Evolutionary conservation across 352 stramenopile genomes (phyloP).

Genomic region (Pilasporangium apinafurcum): DNA sequence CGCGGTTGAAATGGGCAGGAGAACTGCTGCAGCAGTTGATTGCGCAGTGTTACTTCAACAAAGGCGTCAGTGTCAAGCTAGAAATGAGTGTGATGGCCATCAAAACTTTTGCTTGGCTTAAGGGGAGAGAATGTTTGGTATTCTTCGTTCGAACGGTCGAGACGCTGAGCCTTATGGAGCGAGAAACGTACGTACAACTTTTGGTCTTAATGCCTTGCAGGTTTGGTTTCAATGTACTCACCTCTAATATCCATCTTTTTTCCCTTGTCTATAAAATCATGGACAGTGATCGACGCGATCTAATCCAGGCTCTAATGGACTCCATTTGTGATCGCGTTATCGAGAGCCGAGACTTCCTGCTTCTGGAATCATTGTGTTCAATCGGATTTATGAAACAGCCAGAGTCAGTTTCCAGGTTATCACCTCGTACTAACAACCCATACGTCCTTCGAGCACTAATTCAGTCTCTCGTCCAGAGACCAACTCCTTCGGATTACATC

Average conservation of each 20-base stretch:
- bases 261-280: not conserved
- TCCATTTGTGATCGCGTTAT: conserved; percentile 30
- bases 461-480: conserved; percentile 29
- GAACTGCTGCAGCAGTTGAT: conserved; percentile 48
- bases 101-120: conserved; percentile 48
- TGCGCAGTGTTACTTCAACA: conserved; percentile 55
- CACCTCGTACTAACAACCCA: conserved; percentile 25
- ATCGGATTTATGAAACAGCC: conserved; percentile 33
- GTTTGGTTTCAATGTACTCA: not conserved
- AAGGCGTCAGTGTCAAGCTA: conserved; percentile 32
- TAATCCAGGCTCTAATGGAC: conserved; percentile 34
- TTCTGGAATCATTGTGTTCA: conserved; percentile 48
- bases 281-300: conserved; percentile 32
- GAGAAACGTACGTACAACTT: conserved; percentile 29
- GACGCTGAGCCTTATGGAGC: conserved; percentile 54
- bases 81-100: conserved; percentile 60
- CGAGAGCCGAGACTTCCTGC: conserved; percentile 27
- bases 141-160: conserved; percentile 51
- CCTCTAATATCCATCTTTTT: not conserved
- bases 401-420: conserved; percentile 21
- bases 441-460: conserved; percentile 45
- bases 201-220: too few relatives aligned
- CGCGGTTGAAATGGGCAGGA: conserved; percentile 32
- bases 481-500: not conserved
- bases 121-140: conserved; percentile 27